Conservation (phyloP, 139 green algal genomes). For the Auxenochlorella pyrenoidosa region DNA sequence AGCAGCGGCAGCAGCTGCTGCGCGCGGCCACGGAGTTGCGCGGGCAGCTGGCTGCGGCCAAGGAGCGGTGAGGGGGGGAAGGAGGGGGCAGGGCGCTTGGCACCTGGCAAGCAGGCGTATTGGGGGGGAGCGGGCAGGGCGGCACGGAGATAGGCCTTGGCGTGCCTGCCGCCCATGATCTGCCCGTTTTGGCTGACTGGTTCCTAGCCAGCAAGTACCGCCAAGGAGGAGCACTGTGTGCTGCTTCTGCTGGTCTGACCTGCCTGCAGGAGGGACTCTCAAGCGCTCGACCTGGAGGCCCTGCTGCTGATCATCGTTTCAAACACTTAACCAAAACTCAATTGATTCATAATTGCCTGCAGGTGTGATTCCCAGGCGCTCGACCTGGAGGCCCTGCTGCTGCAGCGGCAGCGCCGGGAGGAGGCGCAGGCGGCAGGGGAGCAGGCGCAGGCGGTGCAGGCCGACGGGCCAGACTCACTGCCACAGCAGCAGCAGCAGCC, state of each 20-base stretch:
- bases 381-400: constrained; percentile 20
- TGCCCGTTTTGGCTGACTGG: too few relatives aligned
- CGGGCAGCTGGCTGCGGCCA: constrained; percentile 13
- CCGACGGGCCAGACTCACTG: background rate
- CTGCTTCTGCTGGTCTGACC: too few relatives aligned
- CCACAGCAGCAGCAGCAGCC: background rate
- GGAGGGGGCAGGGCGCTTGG: background rate
- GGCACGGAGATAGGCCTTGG: too few relatives aligned
- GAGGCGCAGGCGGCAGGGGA: too few relatives aligned
- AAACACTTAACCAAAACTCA: too few relatives aligned
- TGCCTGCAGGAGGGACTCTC: background rate
- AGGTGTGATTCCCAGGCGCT: background rate
- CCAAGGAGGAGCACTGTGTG: too few relatives aligned
- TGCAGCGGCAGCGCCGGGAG: constrained; percentile 20
- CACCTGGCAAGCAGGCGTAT: background rate
- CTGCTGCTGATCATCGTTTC: too few relatives aligned
- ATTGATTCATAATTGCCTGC: background rate
- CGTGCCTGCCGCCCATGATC: too few relatives aligned
- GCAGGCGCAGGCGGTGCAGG: background rate
- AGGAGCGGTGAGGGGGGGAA: background rate
- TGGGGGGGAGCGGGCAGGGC: constrained; percentile 3
- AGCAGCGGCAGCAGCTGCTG: constrained; percentile 1
- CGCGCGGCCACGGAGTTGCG: background rate
- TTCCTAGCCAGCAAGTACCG: too few relatives aligned
- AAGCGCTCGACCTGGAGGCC: background rate